Evolutionary conservation across 1,284 basidiomycete genomes (phyloP), one percentile per base, ranked within the genome.

Genomic region (Cryptococcus jaspeensis): DNA sequence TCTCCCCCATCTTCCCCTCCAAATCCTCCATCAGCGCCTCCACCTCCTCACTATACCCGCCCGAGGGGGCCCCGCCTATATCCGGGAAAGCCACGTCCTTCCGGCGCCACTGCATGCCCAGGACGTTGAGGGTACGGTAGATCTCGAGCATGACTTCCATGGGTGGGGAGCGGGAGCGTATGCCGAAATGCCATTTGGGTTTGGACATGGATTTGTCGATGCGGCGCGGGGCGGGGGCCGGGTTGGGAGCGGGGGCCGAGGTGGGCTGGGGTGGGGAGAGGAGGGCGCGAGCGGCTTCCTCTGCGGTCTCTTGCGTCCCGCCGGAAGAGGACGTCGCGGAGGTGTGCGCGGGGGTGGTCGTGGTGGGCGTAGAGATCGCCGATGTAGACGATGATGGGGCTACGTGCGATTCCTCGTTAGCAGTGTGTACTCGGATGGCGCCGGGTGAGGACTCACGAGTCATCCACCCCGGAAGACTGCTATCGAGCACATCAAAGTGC

Each of bases 111-210:
- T 99, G 92, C 92, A 99, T 97, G 18, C 90, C 91, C n/a, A 99
- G 81, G 55, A 86, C 81, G 77, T 90, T 89, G 55, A 99, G 79
- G 52, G 94, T 96, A 60, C 91, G 83, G 79, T 99, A 99, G 56
- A 99, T 96, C 81, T 98, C 95, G 23, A 97, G 81, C 94, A 99
- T 97, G 44, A 99, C 95, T 76, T 98, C 95, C 92, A 98, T 96
- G 20, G 95, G 95, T 44, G 93, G 92, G 58, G 89, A 92, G 55
- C 93, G 84, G 64, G 90, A 93, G 38, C 95, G 84, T 44, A 99
- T 99, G 5, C 96, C 95, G 72, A 98, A 99, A 76, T 99, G 96
- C 96, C 96, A 99, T 71, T 88, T 88, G 13, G 88, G 89, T 60
- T 78, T 78, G 41, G 74, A 70, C 32, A 69, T 65, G 4, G 69